phyloP scores from a whole-genome alignment of 2,329 filamentous ascomycete species.

The Lojkania enalia region DNA sequence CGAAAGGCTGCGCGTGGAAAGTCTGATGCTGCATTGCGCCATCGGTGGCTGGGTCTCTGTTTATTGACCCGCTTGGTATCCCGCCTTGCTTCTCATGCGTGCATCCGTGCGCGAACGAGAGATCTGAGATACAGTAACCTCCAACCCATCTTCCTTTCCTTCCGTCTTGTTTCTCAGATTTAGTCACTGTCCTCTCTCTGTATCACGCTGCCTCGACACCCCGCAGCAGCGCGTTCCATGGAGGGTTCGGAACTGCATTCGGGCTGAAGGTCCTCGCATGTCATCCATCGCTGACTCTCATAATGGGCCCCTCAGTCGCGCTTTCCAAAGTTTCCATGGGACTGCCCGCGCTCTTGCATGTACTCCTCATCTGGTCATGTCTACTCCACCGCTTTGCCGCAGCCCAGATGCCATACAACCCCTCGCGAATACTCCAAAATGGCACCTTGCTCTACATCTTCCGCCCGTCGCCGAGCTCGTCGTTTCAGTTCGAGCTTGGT shows the following conservation, averaged over 20 bases:
- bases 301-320: slow-evolving; percentile 12
- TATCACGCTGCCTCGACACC: slow-evolving; percentile 16
- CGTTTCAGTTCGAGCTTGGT: slow-evolving; percentile 58
- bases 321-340: slow-evolving; percentile 7
- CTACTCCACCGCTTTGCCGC: slow-evolving; percentile 11
- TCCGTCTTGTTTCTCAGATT: slow-evolving; percentile 10
- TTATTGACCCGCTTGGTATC: slow-evolving; percentile 36
- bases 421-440: slow-evolving; percentile 69
- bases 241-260: slow-evolving; percentile 12
- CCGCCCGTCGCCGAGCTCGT: slow-evolving; percentile 54
- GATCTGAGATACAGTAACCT: slow-evolving; percentile 33
- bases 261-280: slow-evolving; percentile 17
- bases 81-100: slow-evolving; percentile 33
- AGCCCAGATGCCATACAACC: slow-evolving; percentile 72
- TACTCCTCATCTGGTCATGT: slow-evolving; percentile 13
- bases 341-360: slow-evolving; percentile 9
- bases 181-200: slow-evolving; percentile 17
- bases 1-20: slow-evolving; percentile 13
- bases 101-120: slow-evolving; percentile 38
- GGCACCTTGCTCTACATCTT: slow-evolving; percentile 71
- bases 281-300: slow-evolving; percentile 4
- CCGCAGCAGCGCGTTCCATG: slow-evolving; percentile 20
- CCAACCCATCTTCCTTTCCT: slow-evolving; percentile 9
- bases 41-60: slow-evolving; percentile 35
- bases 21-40: slow-evolving; percentile 24